phyloP scores from a whole-genome alignment of 495 filamentous ascomycete species.

The Aspergillus campestris region DNA sequence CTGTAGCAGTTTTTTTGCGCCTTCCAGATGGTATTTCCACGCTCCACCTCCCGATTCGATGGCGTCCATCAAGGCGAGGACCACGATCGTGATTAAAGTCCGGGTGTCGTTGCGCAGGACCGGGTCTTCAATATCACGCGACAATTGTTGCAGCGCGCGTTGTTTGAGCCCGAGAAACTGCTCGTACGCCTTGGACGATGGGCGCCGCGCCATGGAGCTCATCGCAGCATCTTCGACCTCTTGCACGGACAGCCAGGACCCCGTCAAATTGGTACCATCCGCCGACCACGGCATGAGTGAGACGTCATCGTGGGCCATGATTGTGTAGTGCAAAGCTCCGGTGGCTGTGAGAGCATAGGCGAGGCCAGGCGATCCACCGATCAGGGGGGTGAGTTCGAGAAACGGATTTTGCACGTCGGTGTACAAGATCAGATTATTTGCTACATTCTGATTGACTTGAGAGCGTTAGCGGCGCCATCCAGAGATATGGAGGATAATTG shows the following conservation, averaged over 20 bases:
- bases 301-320: conserved; percentile 27
- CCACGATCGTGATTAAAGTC: conserved; percentile 33
- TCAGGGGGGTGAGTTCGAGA: conserved; percentile 29
- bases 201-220: conserved; percentile 19
- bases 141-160: conserved; percentile 33
- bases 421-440: conserved; percentile 31
- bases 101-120: conserved; percentile 31
- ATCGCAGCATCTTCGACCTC: conserved; percentile 24
- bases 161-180: conserved; percentile 39
- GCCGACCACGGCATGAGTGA: conserved; percentile 30
- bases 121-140: conserved; percentile 28
- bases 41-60: conserved; percentile 39
- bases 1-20: conserved; percentile 34
- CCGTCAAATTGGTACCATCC: conserved; percentile 10
- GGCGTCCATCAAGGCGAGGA: conserved; percentile 36
- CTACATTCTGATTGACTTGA: conserved; percentile 29
- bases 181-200: conserved; percentile 26
- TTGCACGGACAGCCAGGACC: conserved; percentile 14
- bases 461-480: neutral
- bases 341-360: conserved; percentile 30
- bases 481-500: neutral
- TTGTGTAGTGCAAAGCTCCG: conserved; percentile 36
- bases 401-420: conserved; percentile 33
- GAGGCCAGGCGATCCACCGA: conserved; percentile 33
- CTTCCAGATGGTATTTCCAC: conserved; percentile 43